These are phyloP conservation scores for Salix suchowensis DNA, from an alignment of 345 rosid species.

Conservation along the genomic window DNA sequence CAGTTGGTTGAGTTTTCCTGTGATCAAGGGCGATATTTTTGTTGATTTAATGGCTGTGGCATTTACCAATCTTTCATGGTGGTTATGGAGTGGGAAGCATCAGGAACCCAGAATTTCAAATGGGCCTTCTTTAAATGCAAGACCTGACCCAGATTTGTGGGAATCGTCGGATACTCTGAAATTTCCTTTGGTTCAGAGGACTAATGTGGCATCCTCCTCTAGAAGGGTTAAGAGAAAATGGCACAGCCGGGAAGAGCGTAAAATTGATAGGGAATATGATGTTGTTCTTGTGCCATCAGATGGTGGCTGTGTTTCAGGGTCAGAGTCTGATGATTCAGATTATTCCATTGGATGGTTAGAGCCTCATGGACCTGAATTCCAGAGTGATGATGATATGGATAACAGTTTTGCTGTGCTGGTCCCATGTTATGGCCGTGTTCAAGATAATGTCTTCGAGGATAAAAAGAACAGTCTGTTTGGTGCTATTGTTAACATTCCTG, in stretches of 20 bases:
- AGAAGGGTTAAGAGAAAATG: slow-evolving; percentile 58
- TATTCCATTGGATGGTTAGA: slow-evolving; percentile 80
- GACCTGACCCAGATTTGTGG: slow-evolving; percentile 36
- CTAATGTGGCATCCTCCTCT: slow-evolving; percentile 41
- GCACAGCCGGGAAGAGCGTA: slow-evolving; percentile 63
- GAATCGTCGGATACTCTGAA: slow-evolving; percentile 49
- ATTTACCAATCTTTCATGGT: slow-evolving; percentile 56
- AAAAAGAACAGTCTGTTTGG: slow-evolving; percentile 31
- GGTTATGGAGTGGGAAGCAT: slow-evolving; percentile 60
- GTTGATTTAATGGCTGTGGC: slow-evolving; percentile 45
- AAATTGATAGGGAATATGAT: slow-evolving; percentile 63
- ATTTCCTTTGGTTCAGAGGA: slow-evolving; percentile 44
- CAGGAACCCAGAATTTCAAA: slow-evolving; percentile 41
- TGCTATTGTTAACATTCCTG: slow-evolving; percentile 39
- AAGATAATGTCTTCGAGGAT: slow-evolving; percentile 29
- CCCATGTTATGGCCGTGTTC: slow-evolving; percentile 52
- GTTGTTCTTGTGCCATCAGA: slow-evolving; percentile 73
- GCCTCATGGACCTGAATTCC: slow-evolving; percentile 69
- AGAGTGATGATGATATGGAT: slow-evolving; percentile 52
- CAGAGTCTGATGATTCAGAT: slow-evolving; percentile 69
- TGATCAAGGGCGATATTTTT: neutral
- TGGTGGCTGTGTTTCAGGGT: slow-evolving; percentile 68
- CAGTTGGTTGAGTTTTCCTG: no score
- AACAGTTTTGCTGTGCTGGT: slow-evolving; percentile 70
- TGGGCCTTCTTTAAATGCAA: slow-evolving; percentile 36